Base-by-base conservation (phyloP, 306 rosid species). In the Mimosa pudica region DNA sequence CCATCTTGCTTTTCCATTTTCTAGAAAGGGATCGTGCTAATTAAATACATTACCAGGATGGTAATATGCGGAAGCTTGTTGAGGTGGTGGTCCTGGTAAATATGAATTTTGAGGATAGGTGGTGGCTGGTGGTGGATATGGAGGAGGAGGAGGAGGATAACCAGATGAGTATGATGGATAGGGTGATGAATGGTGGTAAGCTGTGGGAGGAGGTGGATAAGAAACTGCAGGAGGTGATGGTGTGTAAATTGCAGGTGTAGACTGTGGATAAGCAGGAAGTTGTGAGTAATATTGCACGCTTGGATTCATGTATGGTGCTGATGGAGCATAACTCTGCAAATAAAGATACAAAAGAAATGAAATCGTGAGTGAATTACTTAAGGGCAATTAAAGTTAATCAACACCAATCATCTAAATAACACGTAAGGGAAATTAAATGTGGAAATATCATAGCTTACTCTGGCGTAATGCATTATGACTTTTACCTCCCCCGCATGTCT, bases 401-500 rank as follows among this genome's bases (percentile, higher is more conserved):
- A 49, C 78, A 73, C n/a, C 48, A 10, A 12, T 49, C 10, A 69
- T 70, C 74, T 70, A 5, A 18, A 68, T 9, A 70, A 76, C 32
- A 63, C 12, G 11, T 30, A 18, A 75, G 8, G 71, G 38, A 9
- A 58, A 14, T 38, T 24, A 24, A 24, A 24, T 24, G 30, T 24
- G 30, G 30, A 24, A 24, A 24, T 24, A 24, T 24, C 30, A 35
- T 10, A 76, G 51, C 51, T 68, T 74, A 85, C 89, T 76, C 20
- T 67, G 11, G 79, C 82, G 36, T 79, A 85, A 62, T 85, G 89
- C 86, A 85, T 20, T 32, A 85, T 82, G 67, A 85, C 75, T 68
- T 82, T 85, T 3, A 85, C 82, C 73, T 85, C 89, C 38, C 89
- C 89, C 7, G 86, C 86, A 35, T 72, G 20, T 66, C 88, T 85